Conservation (phyloP, 2,329 filamentous ascomycete genomes). For the Aspergillus sp. region DNA sequence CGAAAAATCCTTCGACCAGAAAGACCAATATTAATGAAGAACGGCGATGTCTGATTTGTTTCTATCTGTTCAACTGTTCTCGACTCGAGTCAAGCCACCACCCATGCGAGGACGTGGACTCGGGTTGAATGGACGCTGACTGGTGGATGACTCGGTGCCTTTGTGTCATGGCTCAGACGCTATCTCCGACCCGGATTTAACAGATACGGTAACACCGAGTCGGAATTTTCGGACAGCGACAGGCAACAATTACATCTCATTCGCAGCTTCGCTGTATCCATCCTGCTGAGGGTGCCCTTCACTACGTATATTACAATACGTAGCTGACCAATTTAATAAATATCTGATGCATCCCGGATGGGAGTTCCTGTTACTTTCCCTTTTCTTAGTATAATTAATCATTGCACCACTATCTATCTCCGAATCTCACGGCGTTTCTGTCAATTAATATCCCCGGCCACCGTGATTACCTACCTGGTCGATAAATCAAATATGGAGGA, state of each 20-base stretch:
- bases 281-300: not conserved
- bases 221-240: conserved; percentile 1
- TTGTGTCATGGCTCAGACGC: not conserved
- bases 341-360: not conserved
- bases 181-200: not conserved
- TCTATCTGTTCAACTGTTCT: not conserved
- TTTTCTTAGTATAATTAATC: not conserved
- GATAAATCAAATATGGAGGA: conserved; percentile 8
- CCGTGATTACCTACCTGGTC: not conserved
- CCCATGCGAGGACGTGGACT: no score
- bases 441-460: not conserved
- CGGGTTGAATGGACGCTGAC: not conserved
- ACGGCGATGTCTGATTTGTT: not conserved
- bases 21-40: not conserved
- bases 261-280: not conserved
- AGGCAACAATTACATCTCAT: not conserved
- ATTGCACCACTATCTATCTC: not conserved
- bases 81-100: no score
- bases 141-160: no score
- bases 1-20: not conserved
- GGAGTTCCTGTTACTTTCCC: not conserved
- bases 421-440: not conserved
- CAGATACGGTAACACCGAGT: conserved; percentile 5
- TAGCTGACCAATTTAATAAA: not conserved
- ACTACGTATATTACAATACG: not conserved